These are phyloP conservation scores for Monosporozyma unispora DNA, from an alignment of 805 yeast genomes.

Conservation along the genomic window DNA sequence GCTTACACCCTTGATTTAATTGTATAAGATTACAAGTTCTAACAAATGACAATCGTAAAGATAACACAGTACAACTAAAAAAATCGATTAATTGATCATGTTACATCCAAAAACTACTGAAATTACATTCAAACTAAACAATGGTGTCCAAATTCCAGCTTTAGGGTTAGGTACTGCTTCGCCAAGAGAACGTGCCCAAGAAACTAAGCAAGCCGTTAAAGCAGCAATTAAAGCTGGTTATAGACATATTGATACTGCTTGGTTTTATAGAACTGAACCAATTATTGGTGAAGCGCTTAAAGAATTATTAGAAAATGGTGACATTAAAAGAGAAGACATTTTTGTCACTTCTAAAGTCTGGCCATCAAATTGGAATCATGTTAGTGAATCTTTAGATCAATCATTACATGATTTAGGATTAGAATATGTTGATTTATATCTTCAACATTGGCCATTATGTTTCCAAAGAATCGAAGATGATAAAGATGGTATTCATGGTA, in stretches of 20 bases:
- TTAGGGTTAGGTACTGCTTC: slow-evolving; percentile 63
- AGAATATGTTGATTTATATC: slow-evolving; percentile 67
- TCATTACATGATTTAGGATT: slow-evolving; percentile 53
- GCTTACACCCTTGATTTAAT: neutral
- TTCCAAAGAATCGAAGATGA: slow-evolving; percentile 25
- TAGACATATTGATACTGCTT: slow-evolving; percentile 70
- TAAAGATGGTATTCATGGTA: slow-evolving; percentile 15
- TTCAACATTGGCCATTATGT: slow-evolving; percentile 73
- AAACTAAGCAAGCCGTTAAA: slow-evolving; percentile 43
- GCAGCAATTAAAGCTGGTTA: slow-evolving; percentile 59
- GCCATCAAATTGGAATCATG: slow-evolving; percentile 44
- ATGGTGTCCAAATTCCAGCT: slow-evolving; percentile 55
- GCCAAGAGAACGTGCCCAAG: slow-evolving; percentile 39
- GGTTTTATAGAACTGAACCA: slow-evolving; percentile 56
- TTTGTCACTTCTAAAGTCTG: slow-evolving; percentile 70
- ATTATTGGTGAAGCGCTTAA: slow-evolving; percentile 56
- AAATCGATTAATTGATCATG: slow-evolving; percentile 4
- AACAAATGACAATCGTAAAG: no score
- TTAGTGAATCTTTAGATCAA: slow-evolving; percentile 43
- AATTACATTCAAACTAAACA: slow-evolving; percentile 39
- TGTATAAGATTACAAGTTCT: neutral
- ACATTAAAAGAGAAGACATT: slow-evolving; percentile 45
- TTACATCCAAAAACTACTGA: slow-evolving; percentile 31
- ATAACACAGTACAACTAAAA: neutral
- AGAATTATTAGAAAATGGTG: slow-evolving; percentile 39